Evolutionary conservation across 1,284 basidiomycete species (phyloP).

Genomic region (Farysia itapuensis): DNA sequence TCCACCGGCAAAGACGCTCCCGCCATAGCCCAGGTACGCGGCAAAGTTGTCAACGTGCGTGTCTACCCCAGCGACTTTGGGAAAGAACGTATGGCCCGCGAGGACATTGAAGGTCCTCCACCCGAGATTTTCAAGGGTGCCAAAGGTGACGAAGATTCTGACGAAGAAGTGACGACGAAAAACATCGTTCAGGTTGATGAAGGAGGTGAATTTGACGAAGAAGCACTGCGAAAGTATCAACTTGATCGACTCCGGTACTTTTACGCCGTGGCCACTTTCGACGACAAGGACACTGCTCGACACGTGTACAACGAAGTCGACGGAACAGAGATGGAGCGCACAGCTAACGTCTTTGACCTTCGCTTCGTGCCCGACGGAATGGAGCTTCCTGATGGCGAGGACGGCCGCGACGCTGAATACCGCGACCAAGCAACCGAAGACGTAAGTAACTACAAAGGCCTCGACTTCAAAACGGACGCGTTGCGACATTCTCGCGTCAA

Average conservation of each 20-base stretch:
- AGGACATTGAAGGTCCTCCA: constrained; percentile 89
- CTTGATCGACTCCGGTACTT: constrained; percentile 91
- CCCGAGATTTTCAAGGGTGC: constrained; percentile 71
- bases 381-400: constrained; percentile 73
- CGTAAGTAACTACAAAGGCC: constrained; percentile 70
- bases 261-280: constrained; percentile 92
- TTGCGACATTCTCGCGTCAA: constrained; percentile 97
- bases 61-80: constrained; percentile 95
- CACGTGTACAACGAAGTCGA: constrained; percentile 85
- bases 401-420: constrained; percentile 72
- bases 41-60: constrained; percentile 60
- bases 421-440: constrained; percentile 71
- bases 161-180: constrained; percentile 32
- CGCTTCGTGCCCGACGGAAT: constrained; percentile 72
- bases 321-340: constrained; percentile 92
- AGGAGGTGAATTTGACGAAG: constrained; percentile 68
- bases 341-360: constrained; percentile 92
- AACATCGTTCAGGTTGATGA: constrained; percentile 61
- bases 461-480: constrained; percentile 93
- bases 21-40: constrained; percentile 39
- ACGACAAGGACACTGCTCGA: constrained; percentile 74
- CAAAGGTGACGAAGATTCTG: constrained; percentile 68
- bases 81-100: constrained; percentile 79
- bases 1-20: constrained; percentile 5
- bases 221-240: constrained; percentile 87